phyloP scores from a whole-genome alignment of 2,329 filamentous ascomycete species.

The Hymenoscyphus salicellus region DNA sequence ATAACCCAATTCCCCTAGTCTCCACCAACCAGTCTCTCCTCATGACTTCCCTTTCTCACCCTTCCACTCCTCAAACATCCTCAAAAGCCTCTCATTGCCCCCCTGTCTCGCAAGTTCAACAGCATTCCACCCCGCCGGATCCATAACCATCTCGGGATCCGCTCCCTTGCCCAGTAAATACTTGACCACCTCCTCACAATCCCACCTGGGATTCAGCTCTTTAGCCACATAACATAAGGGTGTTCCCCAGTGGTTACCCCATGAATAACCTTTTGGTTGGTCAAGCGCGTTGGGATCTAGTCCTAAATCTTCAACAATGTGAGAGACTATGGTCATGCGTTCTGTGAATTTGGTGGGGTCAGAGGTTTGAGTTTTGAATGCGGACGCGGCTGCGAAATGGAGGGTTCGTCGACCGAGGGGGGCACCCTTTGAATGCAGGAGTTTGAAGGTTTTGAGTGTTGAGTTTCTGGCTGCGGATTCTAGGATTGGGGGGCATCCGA shows the following conservation, averaged over 20 bases:
- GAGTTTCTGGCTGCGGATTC: background rate
- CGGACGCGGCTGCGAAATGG: background rate
- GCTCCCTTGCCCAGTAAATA: background rate
- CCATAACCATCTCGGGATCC: background rate
- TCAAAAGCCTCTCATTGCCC: background rate
- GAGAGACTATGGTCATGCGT: background rate
- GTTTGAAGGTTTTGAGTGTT: background rate
- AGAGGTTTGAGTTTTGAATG: no score
- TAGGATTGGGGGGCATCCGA: background rate
- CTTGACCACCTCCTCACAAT: background rate
- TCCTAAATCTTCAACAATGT: background rate
- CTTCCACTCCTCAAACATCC: background rate
- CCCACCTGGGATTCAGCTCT: background rate
- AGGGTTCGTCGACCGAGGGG: background rate
- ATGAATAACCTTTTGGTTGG: background rate
- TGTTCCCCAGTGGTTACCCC: slow-evolving; percentile 1
- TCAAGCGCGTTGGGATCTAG: background rate
- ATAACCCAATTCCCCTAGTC: no score
- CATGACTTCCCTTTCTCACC: no score
- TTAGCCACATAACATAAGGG: background rate
- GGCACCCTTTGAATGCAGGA: background rate
- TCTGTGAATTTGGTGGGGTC: no score
- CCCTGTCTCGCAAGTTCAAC: background rate
- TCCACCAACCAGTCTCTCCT: background rate
- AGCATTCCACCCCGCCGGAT: background rate